Percentiles rank a stretch among this genome's conserved stretches.
Evolutionary conservation across 257 asterid species (phyloP).

Genomic region (Gentiana straminea): DNA sequence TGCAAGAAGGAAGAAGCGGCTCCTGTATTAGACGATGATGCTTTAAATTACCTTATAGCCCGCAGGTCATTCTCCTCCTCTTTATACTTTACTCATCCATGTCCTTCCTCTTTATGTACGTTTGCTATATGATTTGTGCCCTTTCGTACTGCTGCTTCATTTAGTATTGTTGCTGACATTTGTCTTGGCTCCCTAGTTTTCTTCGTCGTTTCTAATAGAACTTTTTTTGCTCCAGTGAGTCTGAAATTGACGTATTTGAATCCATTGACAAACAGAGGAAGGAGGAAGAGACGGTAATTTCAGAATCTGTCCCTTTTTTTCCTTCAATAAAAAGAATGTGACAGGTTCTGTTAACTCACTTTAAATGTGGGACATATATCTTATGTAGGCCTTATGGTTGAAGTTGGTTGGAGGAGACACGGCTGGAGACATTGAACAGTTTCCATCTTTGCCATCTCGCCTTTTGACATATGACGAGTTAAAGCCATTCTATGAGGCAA

Average conservation of each 20-base stretch:
- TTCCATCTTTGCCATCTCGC: slow-evolving; percentile 80
- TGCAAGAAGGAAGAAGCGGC: slow-evolving; percentile 93
- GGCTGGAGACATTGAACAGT: slow-evolving; percentile 34
- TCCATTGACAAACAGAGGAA: slow-evolving; percentile 71
- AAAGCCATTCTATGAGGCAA: slow-evolving; percentile 68
- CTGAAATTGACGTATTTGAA: slow-evolving; percentile 94
- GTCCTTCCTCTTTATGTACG: not conserved
- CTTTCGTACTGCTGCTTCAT: too few species aligned
- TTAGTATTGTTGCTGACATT: not conserved
- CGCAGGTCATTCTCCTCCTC: slow-evolving; percentile 51
- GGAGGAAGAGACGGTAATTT: slow-evolving; percentile 70
- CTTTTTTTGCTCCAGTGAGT: slow-evolving; percentile 45
- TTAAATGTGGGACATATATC: slow-evolving; percentile 6
- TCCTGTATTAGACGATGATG: slow-evolving; percentile 92
- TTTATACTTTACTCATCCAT: too few species aligned
- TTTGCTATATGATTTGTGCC: not conserved
- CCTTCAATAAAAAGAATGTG: not conserved
- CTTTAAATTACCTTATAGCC: slow-evolving; percentile 86
- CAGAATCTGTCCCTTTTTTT: slow-evolving; percentile 12
- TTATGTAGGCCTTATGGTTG: slow-evolving; percentile 64
- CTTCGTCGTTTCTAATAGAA: slow-evolving; percentile 8
- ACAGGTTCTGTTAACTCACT: slow-evolving; percentile 2
- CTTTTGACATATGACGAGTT: slow-evolving; percentile 76
- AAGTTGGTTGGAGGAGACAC: slow-evolving; percentile 34
- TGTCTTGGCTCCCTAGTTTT: not conserved